Evolutionary conservation across 2,329 filamentous ascomycete genomes (phyloP), one percentile per base, ranked within the genome.

Genomic region (Amphichorda felina): DNA sequence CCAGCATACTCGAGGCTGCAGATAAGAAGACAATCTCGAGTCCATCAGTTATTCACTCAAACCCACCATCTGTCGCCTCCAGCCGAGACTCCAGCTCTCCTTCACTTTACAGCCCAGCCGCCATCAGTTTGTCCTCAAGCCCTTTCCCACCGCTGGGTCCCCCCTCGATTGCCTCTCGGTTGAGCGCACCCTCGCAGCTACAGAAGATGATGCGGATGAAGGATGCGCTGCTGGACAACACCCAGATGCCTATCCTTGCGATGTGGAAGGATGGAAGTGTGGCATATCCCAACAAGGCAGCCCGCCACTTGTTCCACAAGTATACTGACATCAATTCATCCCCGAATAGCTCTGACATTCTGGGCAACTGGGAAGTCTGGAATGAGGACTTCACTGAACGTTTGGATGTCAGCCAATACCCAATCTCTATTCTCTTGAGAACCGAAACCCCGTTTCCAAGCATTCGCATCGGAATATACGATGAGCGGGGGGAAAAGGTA

Each of bases 201-300:
- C 76, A 83, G 46, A 89, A 87, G 50, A 73, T 83, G 37, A 75
- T 72, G 7, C 64, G 78, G 34, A 74, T 89, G 61, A 88, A 87
- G 53, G 82, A 88, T 50, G 81, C 82, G 1, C 65, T 88, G 15
- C 60, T 89, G 6, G 81, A 86, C 49, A 82, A 76, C 27, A 82
- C 83, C 18, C 71, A 75, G 41, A 76, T 84, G 50, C 82, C 83
- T 0, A 79, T 85, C 16, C 62, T 87, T 30, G 79, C 80, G 17
- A 82, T 87, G 75, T 88, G 83, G 83, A 81, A 79, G 49, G 83
- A 89, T 43, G 75, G 80, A 36, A 80, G 73, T 33, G 75, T 86
- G 32, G 77, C 74, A 0, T 76, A 86, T 30, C 78, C 82, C 4
- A 89, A 89, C 48, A 72, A 70, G 44, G 79, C 80, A 4, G 72